Evolutionary conservation across 1,284 basidiomycete genomes (phyloP).

Genomic region (Ceratobasidium papillatum): DNA sequence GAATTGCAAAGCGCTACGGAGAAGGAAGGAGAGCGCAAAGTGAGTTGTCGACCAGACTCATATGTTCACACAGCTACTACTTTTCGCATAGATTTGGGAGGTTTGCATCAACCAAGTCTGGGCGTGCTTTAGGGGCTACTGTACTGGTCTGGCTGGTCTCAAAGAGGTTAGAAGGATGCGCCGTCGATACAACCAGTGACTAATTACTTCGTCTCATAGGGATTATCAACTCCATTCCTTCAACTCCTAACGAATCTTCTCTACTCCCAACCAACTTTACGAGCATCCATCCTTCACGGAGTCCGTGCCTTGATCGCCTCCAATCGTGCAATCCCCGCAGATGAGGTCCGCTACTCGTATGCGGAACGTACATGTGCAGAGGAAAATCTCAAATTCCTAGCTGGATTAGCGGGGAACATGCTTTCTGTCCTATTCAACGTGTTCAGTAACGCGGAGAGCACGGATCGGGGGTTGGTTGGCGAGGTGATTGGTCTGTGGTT

Average conservation of each 20-base stretch:
- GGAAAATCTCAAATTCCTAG: slow-evolving; percentile 78
- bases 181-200: neutral
- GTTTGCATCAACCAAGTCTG: slow-evolving; percentile 40
- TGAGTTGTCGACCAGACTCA: slow-evolving; percentile 89
- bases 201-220: slow-evolving; percentile 44
- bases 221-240: slow-evolving; percentile 46
- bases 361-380: slow-evolving; percentile 62
- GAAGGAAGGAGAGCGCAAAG: slow-evolving; percentile 76
- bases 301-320: slow-evolving; percentile 54
- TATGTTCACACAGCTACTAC: slow-evolving; percentile 96
- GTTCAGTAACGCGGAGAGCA: slow-evolving; percentile 84
- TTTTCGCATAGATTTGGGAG: slow-evolving; percentile 44
- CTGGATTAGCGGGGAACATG: slow-evolving; percentile 87
- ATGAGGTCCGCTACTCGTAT: slow-evolving; percentile 59
- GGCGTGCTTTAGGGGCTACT: slow-evolving; percentile 55
- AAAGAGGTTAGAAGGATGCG: slow-evolving; percentile 25
- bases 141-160: slow-evolving; percentile 51
- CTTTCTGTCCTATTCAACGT: slow-evolving; percentile 96
- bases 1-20: slow-evolving; percentile 81
- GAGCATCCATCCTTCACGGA: slow-evolving; percentile 53
- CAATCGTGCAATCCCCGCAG: slow-evolving; percentile 58
- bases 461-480: slow-evolving; percentile 83
- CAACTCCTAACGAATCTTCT: slow-evolving; percentile 47
- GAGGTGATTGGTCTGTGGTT: slow-evolving; percentile 91
- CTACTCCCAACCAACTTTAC: slow-evolving; percentile 45